These are phyloP conservation scores for Vaccinium macrocarpon DNA, from an alignment of 148 eudicot species.

Conservation along the genomic window DNA sequence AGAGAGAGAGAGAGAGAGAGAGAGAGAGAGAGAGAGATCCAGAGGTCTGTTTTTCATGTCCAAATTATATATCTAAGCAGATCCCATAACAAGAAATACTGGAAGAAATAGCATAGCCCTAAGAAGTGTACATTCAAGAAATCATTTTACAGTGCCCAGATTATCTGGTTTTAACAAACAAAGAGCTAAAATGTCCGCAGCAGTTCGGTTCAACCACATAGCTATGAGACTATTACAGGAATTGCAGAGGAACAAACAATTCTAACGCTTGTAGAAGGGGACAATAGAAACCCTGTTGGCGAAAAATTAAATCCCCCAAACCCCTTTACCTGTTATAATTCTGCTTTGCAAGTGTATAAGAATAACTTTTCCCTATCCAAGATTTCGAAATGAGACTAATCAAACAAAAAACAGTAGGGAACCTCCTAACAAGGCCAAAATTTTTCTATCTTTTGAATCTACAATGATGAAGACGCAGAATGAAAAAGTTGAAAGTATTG, in stretches of 20 bases:
- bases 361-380: constrained; percentile 16
- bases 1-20: too few species aligned
- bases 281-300: constrained; percentile 16
- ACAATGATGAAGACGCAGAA: constrained; percentile 22
- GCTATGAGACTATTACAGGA: constrained; percentile 34
- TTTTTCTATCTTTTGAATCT: constrained; percentile 41
- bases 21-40: too few species aligned
- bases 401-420: constrained; percentile 14
- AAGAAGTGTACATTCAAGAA: constrained; percentile 10
- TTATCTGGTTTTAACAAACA: constrained; percentile 6
- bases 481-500: constrained; percentile 10
- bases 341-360: constrained; percentile 19
- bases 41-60: background rate
- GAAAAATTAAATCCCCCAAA: constrained; percentile 25
- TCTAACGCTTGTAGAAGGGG: constrained; percentile 21
- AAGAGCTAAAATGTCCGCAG: background rate
- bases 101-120: background rate
- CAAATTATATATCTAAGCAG: background rate
- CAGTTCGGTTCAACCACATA: constrained; percentile 19
- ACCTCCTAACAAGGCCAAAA: constrained; percentile 45
- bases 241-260: constrained; percentile 27
- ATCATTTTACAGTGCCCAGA: constrained; percentile 1
- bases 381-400: constrained; percentile 23
- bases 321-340: constrained; percentile 25
- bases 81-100: background rate